Evolutionary conservation across 345 rosid species (phyloP).

Genomic region (Brassica napus): Da-Ae NC_063441.1:2258501-2259000

Average conservation of each 20-base stretch:
- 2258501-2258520: constrained; percentile 26
- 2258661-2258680: not conserved
- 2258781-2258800: not conserved
- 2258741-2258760: constrained; percentile 35
- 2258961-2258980: constrained; percentile 31
- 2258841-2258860: constrained; percentile 1
- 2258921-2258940: not conserved
- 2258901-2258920: constrained; percentile 13
- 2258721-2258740: constrained; percentile 36
- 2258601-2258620: constrained; percentile 45
- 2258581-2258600: constrained; percentile 35
- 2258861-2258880: constrained; percentile 24
- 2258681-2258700: not conserved
- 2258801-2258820: not conserved
- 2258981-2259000: constrained; percentile 27
- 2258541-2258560: constrained; percentile 41
- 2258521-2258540: constrained; percentile 44
- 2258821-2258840: not conserved
- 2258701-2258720: constrained; percentile 29
- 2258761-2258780: not conserved
- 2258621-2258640: constrained; percentile 40
- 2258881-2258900: constrained; percentile 12
- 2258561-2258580: constrained; percentile 41
- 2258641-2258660: constrained; percentile 36
- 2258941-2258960: constrained; percentile 23